Evolutionary conservation across 2,329 filamentous ascomycete genomes (phyloP).

Genomic region (Neobulgaria alba): DNA sequence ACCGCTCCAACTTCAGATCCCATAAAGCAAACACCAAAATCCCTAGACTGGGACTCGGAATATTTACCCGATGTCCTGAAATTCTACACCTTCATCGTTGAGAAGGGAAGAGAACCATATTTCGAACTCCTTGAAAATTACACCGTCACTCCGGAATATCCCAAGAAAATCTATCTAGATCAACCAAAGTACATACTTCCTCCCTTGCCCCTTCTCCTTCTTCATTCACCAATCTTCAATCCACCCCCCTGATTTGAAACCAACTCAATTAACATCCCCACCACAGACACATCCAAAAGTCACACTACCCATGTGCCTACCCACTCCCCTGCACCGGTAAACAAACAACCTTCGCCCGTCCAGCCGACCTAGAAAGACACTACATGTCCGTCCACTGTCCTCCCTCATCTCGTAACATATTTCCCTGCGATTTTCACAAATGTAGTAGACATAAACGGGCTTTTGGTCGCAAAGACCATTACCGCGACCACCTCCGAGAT

Average conservation of each 20-base stretch:
- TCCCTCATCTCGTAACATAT: slow-evolving; percentile 12
- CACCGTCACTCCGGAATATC: slow-evolving; percentile 4
- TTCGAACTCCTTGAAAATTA: slow-evolving; percentile 11
- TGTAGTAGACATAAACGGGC: slow-evolving; percentile 28
- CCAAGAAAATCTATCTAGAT: slow-evolving; percentile 15
- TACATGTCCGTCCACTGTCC: slow-evolving; percentile 26
- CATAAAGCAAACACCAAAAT: slow-evolving; percentile 10
- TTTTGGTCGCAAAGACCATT: slow-evolving; percentile 40
- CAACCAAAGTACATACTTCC: slow-evolving; percentile 6
- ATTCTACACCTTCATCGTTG: slow-evolving; percentile 16
- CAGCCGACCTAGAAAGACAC: slow-evolving; percentile 33
- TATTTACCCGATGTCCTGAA: slow-evolving; percentile 5
- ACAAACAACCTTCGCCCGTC: slow-evolving; percentile 21
- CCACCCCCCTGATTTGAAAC: not conserved
- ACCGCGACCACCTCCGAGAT: slow-evolving; percentile 39
- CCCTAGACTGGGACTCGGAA: slow-evolving; percentile 12
- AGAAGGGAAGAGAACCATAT: slow-evolving; percentile 15
- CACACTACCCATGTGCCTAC: slow-evolving; percentile 14
- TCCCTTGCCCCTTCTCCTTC: too few species aligned
- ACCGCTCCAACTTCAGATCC: not conserved
- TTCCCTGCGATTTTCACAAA: slow-evolving; percentile 25
- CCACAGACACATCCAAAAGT: slow-evolving; percentile 3
- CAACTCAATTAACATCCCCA: too few species aligned
- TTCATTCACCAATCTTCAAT: not conserved
- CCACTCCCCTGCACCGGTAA: slow-evolving; percentile 15